phyloP scores from a whole-genome alignment of 73 alveolate genomes.

The Tetrahymena thermophila region DNA sequence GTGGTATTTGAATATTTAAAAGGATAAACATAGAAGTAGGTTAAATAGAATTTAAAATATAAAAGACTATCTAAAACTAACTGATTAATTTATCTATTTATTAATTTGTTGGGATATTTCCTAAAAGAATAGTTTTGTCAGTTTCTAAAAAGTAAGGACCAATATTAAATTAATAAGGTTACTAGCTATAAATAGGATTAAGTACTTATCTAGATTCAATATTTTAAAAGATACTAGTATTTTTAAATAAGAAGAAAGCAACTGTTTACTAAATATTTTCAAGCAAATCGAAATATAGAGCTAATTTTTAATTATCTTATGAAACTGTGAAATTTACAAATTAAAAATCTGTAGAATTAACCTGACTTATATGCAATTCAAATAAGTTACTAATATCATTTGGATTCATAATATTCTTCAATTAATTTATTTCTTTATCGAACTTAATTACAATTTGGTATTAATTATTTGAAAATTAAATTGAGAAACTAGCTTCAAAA shows the following conservation, averaged over 20 bases:
- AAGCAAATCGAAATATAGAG: neutral
- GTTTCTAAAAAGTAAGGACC: neutral
- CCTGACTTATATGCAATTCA: neutral
- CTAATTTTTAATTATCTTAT: neutral
- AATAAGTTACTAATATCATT: no score
- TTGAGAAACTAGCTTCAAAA: neutral
- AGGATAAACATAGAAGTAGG: neutral
- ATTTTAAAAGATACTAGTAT: neutral
- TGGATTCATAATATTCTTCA: neutral
- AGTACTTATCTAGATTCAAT: neutral
- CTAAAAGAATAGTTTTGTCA: neutral
- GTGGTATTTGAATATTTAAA: neutral
- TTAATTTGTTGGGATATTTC: neutral
- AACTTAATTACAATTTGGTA: neutral
- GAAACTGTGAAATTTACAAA: neutral
- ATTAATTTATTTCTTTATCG: neutral
- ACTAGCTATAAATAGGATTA: neutral
- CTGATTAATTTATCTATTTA: neutral
- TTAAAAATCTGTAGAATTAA: neutral
- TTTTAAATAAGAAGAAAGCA: neutral
- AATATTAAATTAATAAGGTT: neutral
- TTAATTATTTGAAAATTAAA: neutral
- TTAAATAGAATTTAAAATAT: neutral
- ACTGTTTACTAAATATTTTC: neutral
- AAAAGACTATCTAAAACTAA: neutral